A percentile compares a stretch with the other conserved stretches of the same genome.
Conservation (phyloP, 2,329 filamentous ascomycete genomes). For the Didymella sp. region DNA sequence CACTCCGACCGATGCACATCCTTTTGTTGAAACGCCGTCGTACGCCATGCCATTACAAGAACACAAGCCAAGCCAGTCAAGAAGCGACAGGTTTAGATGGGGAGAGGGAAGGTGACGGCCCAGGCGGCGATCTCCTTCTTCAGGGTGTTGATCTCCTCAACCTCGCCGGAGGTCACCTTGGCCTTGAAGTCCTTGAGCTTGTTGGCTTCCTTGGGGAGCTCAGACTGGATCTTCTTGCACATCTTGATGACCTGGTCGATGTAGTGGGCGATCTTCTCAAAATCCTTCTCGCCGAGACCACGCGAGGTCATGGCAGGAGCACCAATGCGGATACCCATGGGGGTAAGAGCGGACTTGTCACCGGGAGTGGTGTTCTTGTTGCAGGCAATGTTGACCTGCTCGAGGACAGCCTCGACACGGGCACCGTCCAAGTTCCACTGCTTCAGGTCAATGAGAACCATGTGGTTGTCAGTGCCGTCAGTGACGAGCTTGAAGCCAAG, state of each 20-base stretch:
- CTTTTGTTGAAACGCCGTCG: conserved; percentile 39
- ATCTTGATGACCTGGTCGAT: conserved; percentile 90
- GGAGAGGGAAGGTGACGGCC: conserved; percentile 91
- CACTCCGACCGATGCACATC: conserved; percentile 14
- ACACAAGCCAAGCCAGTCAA: not conserved
- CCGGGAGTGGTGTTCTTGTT: conserved; percentile 99
- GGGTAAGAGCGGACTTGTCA: conserved; percentile 90
- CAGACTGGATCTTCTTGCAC: conserved; percentile 83
- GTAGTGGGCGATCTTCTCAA: conserved; percentile 79
- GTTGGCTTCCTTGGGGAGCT: conserved; percentile 94
- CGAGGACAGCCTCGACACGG: conserved; percentile 86
- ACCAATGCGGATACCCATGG: conserved; percentile 91
- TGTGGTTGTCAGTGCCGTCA: conserved; percentile 96
- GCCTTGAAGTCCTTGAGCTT: conserved; percentile 99
- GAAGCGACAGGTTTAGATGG: conserved; percentile 61
- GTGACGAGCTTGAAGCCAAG: conserved; percentile 89
- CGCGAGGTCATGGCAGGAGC: conserved; percentile 97
- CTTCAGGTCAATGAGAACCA: conserved; percentile 91
- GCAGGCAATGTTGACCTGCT: conserved; percentile 92
- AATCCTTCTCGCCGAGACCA: conserved; percentile 89
- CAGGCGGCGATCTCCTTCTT: conserved; percentile 89
- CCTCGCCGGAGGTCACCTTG: conserved; percentile 79
- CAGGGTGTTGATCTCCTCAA: conserved; percentile 81
- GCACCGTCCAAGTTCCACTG: conserved; percentile 86
- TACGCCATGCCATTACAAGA: conserved; percentile 24